Evolutionary conservation across 2,329 filamentous ascomycete genomes (phyloP).

Genomic region (Aureobasidium sp.): DNA sequence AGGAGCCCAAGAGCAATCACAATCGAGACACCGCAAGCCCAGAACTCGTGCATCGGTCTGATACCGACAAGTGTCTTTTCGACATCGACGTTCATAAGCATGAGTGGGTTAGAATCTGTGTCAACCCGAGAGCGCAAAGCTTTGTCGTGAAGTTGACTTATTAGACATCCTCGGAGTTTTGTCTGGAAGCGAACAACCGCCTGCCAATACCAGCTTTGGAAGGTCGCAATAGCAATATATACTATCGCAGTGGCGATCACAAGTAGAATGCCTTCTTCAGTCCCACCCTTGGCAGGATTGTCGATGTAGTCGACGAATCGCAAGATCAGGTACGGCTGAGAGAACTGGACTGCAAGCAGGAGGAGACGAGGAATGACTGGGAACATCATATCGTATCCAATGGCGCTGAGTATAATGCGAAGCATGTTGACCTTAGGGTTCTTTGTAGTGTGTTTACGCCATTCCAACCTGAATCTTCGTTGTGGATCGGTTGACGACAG

Average conservation of each 20-base stretch:
- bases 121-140: slow-evolving; percentile 20
- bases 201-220: slow-evolving; percentile 24
- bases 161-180: slow-evolving; percentile 23
- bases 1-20: slow-evolving; percentile 23
- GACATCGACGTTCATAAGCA: slow-evolving; percentile 28
- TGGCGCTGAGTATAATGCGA: slow-evolving; percentile 19
- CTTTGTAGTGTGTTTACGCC: slow-evolving; percentile 18
- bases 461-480: slow-evolving; percentile 19
- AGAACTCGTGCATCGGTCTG: slow-evolving; percentile 23
- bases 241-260: slow-evolving; percentile 24
- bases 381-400: slow-evolving; percentile 22
- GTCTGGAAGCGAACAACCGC: slow-evolving; percentile 21
- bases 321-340: slow-evolving; percentile 25
- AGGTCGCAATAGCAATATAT: slow-evolving; percentile 22
- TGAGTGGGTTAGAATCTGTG: slow-evolving; percentile 20
- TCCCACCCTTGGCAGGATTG: slow-evolving; percentile 11
- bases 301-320: slow-evolving; percentile 22
- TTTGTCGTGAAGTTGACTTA: slow-evolving; percentile 24
- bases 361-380: slow-evolving; percentile 22
- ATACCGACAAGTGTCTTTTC: slow-evolving; percentile 24
- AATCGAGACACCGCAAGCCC: slow-evolving; percentile 21
- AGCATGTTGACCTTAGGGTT: slow-evolving; percentile 14
- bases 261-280: slow-evolving; percentile 24
- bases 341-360: slow-evolving; percentile 20
- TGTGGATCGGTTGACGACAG: slow-evolving; percentile 21